Evolutionary conservation across 306 rosid genomes (phyloP).

Genomic region (Ochetophila trinervis): DNA sequence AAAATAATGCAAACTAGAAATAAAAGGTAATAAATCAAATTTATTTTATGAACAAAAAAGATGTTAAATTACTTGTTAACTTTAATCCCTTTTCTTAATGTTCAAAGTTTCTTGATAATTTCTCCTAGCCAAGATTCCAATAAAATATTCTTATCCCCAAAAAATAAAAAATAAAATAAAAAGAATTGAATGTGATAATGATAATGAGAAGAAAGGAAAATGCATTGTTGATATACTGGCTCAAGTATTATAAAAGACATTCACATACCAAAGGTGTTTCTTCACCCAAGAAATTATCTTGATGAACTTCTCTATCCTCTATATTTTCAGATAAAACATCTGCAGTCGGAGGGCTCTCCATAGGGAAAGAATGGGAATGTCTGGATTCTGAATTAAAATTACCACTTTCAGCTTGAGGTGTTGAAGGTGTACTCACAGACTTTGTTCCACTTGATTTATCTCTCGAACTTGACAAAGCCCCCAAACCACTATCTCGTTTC

Average conservation of each 20-base stretch:
- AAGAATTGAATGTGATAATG: neutral
- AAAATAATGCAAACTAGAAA: constrained; percentile 13
- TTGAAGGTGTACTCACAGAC: constrained; percentile 83
- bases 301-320: constrained; percentile 60
- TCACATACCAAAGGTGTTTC: constrained; percentile 81
- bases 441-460: constrained; percentile 91
- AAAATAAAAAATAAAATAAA: too few species aligned
- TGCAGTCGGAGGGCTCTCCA: constrained; percentile 75
- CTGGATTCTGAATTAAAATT: constrained; percentile 62
- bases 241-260: constrained; percentile 10
- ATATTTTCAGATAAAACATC: constrained; percentile 62
- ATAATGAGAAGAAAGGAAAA: neutral
- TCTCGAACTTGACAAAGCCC: constrained; percentile 58
- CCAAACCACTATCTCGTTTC: constrained; percentile 82
- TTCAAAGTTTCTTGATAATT: neutral
- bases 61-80: neutral
- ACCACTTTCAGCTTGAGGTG: constrained; percentile 79
- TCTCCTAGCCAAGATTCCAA: neutral
- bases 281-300: constrained; percentile 64
- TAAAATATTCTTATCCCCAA: too few species aligned
- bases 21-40: neutral
- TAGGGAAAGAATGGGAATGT: constrained; percentile 60
- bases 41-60: too few species aligned
- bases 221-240: neutral
- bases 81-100: too few species aligned